Evolutionary conservation across 2,329 filamentous ascomycete genomes (phyloP), one percentile per base, ranked within the genome.

Genomic region (Fusarium brachygibbosum): DNA sequence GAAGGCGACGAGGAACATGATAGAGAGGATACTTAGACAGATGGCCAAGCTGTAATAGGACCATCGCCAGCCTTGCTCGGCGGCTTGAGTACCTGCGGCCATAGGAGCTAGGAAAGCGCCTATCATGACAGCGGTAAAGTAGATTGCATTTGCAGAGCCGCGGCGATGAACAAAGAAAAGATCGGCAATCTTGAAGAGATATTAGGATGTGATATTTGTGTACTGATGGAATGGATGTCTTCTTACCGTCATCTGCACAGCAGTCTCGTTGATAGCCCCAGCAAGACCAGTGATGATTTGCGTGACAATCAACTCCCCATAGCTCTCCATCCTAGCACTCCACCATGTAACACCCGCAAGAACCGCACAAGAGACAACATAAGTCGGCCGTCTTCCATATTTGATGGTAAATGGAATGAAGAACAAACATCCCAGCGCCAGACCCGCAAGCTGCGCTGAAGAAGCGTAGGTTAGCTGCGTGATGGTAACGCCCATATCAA

Each of bases 241-340:
- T 57, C 69, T 63, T 9, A 77, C 76, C 1, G 78, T 82, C 67
- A 82, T 81, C 44, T 81, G 78, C 0, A 76, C 76, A 16, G 79
- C 76, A 2, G 78, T 77, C 44, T 82, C 80, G n/a, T 81, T 82
- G 2, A 78, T 77, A 4, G 80, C 77, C 6, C 79, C 79, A 2
- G 79, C 77, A 17, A 82, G 54, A 0, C 81, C 80, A 10, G 75
- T 75, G 0, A 79, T 58, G 0, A 77, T 19, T 25, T 73, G 72
- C 5, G 69, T 75, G 3, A 71, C 6, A 14, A 74, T 73, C n/a
- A 78, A 25, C 38, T 78, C 73, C 4, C 61, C 21, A 25, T 66
- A 51, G 3, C 59, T 66, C 2, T 52, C 37, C 62, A 76, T 78
- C 3, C 59, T 53, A 0, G 72, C 54, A 10, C 61, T 73, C 72